These are phyloP conservation scores for Botrytis aclada DNA, from an alignment of 2,329 filamentous ascomycete genomes.

Conservation along the genomic window DNA sequence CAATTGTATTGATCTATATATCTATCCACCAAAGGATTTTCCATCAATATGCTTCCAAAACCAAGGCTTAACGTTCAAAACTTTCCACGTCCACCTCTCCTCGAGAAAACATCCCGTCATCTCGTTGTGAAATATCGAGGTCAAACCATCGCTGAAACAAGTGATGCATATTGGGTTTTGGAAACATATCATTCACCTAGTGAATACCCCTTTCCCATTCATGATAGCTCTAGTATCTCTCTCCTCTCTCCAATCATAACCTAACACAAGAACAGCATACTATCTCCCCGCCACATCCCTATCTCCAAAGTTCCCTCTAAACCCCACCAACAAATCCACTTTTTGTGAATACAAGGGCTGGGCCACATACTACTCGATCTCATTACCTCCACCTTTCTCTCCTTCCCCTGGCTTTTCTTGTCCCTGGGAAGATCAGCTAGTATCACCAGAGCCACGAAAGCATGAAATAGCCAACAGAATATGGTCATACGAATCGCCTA, in stretches of 20 bases:
- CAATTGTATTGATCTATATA: background rate
- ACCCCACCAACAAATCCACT: conserved; percentile 44
- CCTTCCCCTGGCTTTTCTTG: conserved; percentile 22
- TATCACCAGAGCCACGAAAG: conserved; percentile 26
- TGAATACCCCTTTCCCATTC: conserved; percentile 29
- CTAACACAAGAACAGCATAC: conserved; percentile 46
- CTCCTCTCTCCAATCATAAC: background rate
- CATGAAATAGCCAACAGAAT: conserved; percentile 48
- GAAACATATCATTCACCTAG: conserved; percentile 62
- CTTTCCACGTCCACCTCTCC: conserved; percentile 56
- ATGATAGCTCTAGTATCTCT: background rate
- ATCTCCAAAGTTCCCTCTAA: conserved; percentile 43
- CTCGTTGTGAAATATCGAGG: conserved; percentile 56
- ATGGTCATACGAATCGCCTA: conserved; percentile 58
- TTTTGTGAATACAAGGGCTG: conserved; percentile 61
- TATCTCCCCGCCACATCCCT: conserved; percentile 55
- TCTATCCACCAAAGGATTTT: background rate
- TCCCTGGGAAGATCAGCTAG: background rate
- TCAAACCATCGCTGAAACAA: conserved; percentile 55
- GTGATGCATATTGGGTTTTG: conserved; percentile 58
- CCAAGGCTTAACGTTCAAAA: conserved; percentile 52
- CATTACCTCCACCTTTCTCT: conserved; percentile 37
- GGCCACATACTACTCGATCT: conserved; percentile 56
- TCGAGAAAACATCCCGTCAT: conserved; percentile 53
- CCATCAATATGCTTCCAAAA: conserved; percentile 41